Conservation (phyloP, 2,329 filamentous ascomycete genomes). For the Apiospora marii region DNA sequence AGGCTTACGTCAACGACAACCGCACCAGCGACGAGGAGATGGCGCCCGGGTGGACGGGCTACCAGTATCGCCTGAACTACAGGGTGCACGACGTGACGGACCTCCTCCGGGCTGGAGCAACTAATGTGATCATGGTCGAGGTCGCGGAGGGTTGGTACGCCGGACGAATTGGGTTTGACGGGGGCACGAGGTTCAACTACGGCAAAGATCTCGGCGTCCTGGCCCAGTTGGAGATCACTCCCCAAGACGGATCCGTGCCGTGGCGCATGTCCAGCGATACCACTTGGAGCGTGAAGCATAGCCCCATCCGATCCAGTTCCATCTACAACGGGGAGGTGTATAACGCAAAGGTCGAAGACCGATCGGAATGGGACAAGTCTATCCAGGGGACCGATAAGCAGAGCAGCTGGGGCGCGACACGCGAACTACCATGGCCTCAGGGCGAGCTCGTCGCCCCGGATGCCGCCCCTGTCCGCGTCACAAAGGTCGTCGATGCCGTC, state of each 20-base stretch:
- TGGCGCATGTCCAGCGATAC: conserved; percentile 45
- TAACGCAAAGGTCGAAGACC: conserved; percentile 37
- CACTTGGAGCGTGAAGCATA: conserved; percentile 51
- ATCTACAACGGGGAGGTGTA: conserved; percentile 55
- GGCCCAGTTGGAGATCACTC: conserved; percentile 40
- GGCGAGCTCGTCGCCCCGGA: conserved; percentile 41
- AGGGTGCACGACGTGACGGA: conserved; percentile 59
- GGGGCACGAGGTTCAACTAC: conserved; percentile 40
- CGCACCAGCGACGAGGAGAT: conserved; percentile 50
- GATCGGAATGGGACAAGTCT: conserved; percentile 44
- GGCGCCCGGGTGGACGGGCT: conserved; percentile 62
- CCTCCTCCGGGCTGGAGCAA: conserved; percentile 43
- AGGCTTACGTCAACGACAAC: conserved; percentile 55
- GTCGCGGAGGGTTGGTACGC: conserved; percentile 62
- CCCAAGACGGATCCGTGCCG: conserved; percentile 30
- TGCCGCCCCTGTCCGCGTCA: conserved; percentile 42
- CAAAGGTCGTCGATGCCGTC: conserved; percentile 37
- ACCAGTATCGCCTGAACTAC: conserved; percentile 58
- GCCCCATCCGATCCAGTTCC: conserved; percentile 33
- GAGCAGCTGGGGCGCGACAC: conserved; percentile 40
- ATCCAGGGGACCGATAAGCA: conserved; percentile 39
- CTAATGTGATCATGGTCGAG: conserved; percentile 53
- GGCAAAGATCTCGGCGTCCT: conserved; percentile 43
- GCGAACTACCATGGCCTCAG: conserved; percentile 33
- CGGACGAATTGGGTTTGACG: conserved; percentile 46